These are phyloP conservation scores for Glycyrrhiza uralensis DNA, from an alignment of 306 rosid species.

Conservation along the genomic window DNA sequence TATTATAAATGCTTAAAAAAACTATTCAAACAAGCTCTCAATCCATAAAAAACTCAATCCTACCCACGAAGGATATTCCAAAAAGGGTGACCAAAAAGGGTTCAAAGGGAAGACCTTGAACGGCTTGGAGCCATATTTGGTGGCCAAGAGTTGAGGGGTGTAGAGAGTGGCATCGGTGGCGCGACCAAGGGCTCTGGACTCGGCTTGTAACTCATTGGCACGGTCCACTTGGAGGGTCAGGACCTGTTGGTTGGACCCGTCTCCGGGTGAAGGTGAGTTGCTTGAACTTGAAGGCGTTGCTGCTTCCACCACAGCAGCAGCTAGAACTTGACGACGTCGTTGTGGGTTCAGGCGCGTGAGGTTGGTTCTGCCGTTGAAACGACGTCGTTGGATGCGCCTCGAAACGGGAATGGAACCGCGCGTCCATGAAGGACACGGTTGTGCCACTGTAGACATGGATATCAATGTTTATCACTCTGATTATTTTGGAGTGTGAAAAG, in stretches of 20 bases:
- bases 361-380: slow-evolving; percentile 11
- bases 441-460: slow-evolving; percentile 28
- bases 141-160: slow-evolving; percentile 51
- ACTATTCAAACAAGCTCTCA: too few relatives aligned
- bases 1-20: too few relatives aligned
- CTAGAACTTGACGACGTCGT: slow-evolving; percentile 23
- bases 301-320: slow-evolving; percentile 57
- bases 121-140: slow-evolving; percentile 51
- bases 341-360: not conserved
- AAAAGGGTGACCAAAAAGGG: not conserved
- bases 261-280: slow-evolving; percentile 27
- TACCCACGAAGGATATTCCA: not conserved
- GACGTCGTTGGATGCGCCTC: slow-evolving; percentile 11
- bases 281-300: slow-evolving; percentile 42
- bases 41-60: not conserved
- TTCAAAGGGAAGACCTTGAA: slow-evolving; percentile 41
- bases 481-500: not conserved
- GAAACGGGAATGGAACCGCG: slow-evolving; percentile 19
- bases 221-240: slow-evolving; percentile 38
- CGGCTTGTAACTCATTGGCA: slow-evolving; percentile 69
- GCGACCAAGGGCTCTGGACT: slow-evolving; percentile 72
- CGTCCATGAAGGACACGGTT: slow-evolving; percentile 33
- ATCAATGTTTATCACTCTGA: not conserved
- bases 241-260: slow-evolving; percentile 26
- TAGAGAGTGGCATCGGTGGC: slow-evolving; percentile 62